Percentiles rank a stretch among this genome's conserved stretches.
Conservation (phyloP, 345 rosid genomes). For the Eucalyptus sp. region DNA sequence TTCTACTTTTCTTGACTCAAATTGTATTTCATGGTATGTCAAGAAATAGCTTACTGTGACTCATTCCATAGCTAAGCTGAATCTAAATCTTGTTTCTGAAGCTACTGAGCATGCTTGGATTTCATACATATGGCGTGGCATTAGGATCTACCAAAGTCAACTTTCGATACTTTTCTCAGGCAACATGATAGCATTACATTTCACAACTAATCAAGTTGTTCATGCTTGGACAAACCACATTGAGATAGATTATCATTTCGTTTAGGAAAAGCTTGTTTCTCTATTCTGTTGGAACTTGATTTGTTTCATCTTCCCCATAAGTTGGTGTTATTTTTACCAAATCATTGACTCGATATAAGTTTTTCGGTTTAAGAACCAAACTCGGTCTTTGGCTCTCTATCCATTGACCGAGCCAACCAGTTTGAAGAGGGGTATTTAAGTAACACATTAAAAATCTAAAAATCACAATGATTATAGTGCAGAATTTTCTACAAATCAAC, state of each 20-base stretch:
- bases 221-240: not conserved
- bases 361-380: too few relatives aligned
- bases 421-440: not conserved
- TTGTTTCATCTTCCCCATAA: not conserved
- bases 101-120: fast-evolving
- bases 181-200: not conserved
- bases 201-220: too few relatives aligned
- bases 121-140: not conserved
- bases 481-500: not conserved
- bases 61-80: fast-evolving
- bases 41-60: not conserved
- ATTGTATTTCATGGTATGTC: too few relatives aligned
- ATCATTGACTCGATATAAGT: too few relatives aligned
- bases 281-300: fast-evolving
- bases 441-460: not conserved
- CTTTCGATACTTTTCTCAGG: not conserved
- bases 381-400: not conserved
- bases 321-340: not conserved
- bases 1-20: not conserved
- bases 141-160: not conserved
- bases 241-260: not conserved
- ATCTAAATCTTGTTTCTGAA: not conserved
- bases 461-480: not conserved
- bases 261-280: too few relatives aligned
- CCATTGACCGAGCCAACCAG: not conserved